A percentile compares a stretch with the other conserved stretches of the same genome.
Evolutionary conservation across 2,329 filamentous ascomycete species (phyloP).

Genomic region (Alternaria longipes): DNA sequence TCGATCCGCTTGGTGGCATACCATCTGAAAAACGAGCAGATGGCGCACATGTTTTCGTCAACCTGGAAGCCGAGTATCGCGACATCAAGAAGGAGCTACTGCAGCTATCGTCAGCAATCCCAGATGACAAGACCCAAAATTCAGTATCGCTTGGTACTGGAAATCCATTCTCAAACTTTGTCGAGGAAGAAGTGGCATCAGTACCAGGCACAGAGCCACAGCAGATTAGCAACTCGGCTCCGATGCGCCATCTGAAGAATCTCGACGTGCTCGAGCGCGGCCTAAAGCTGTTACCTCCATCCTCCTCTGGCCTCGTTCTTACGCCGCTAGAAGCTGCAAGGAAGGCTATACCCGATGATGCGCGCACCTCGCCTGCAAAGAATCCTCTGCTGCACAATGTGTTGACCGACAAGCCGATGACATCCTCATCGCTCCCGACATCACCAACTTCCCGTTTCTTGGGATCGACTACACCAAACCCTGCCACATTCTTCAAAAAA

Average conservation of each 20-base stretch:
- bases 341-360: slow-evolving; percentile 50
- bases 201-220: slow-evolving; percentile 24
- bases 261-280: slow-evolving; percentile 75
- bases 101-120: slow-evolving; percentile 27
- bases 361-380: slow-evolving; percentile 67
- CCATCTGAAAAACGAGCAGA: slow-evolving; percentile 70
- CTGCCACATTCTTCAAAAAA: slow-evolving; percentile 86
- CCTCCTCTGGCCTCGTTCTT: slow-evolving; percentile 88
- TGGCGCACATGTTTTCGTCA: slow-evolving; percentile 84
- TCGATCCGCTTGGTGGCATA: slow-evolving; percentile 87
- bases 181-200: slow-evolving; percentile 39
- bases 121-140: slow-evolving; percentile 15
- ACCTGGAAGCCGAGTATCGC: slow-evolving; percentile 88
- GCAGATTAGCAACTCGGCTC: slow-evolving; percentile 25
- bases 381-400: slow-evolving; percentile 97
- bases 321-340: slow-evolving; percentile 84
- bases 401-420: slow-evolving; percentile 90
- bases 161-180: slow-evolving; percentile 58
- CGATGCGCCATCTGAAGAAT: slow-evolving; percentile 69
- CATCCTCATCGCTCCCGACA: slow-evolving; percentile 88
- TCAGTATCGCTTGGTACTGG: slow-evolving; percentile 40
- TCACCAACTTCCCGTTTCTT: slow-evolving; percentile 37
- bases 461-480: slow-evolving; percentile 51
- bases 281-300: slow-evolving; percentile 79
- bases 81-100: slow-evolving; percentile 71